Percentiles rank a stretch among this genome's conserved stretches.
phyloP scores from a whole-genome alignment of 2,329 filamentous ascomycete genomes.

The Akanthomyces lecanii region DNA sequence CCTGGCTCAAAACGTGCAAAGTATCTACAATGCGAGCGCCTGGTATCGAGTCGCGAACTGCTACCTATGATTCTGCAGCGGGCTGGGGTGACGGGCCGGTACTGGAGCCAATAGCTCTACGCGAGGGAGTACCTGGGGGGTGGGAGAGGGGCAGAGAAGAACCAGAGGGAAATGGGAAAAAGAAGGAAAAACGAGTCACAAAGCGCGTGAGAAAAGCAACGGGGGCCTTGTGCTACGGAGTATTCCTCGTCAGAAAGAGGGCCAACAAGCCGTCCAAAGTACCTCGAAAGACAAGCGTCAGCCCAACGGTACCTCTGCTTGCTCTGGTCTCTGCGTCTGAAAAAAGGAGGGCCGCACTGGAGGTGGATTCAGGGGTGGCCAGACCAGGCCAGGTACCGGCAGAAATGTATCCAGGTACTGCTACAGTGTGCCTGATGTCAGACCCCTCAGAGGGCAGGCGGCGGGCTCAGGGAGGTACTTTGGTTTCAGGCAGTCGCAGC shows the following conservation, averaged over 20 bases:
- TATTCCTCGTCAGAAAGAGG: neutral
- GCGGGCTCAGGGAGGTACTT: constrained; percentile 1
- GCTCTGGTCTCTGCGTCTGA: too few species aligned
- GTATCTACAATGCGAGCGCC: neutral
- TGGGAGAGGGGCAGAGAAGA: neutral
- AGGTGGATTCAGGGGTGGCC: neutral
- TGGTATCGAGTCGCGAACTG: neutral
- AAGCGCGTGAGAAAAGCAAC: constrained; percentile 9
- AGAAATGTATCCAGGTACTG: neutral
- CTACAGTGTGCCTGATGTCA: constrained; percentile 11
- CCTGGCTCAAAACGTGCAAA: neutral
- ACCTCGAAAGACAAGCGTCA: neutral
- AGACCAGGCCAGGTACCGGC: neutral
- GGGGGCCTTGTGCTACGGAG: neutral
- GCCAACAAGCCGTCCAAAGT: neutral
- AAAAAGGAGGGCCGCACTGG: neutral
- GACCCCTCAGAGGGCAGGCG: neutral
- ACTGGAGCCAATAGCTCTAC: constrained; percentile 3
- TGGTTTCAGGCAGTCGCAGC: neutral
- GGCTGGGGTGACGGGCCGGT: neutral
- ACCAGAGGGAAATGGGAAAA: neutral
- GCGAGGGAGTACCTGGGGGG: neutral
- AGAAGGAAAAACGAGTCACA: neutral
- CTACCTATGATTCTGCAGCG: neutral
- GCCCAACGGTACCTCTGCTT: too few species aligned